These are phyloP conservation scores for Lasiosphaeris hirsuta DNA, from an alignment of 495 filamentous ascomycete species.

Conservation along the genomic window DNA sequence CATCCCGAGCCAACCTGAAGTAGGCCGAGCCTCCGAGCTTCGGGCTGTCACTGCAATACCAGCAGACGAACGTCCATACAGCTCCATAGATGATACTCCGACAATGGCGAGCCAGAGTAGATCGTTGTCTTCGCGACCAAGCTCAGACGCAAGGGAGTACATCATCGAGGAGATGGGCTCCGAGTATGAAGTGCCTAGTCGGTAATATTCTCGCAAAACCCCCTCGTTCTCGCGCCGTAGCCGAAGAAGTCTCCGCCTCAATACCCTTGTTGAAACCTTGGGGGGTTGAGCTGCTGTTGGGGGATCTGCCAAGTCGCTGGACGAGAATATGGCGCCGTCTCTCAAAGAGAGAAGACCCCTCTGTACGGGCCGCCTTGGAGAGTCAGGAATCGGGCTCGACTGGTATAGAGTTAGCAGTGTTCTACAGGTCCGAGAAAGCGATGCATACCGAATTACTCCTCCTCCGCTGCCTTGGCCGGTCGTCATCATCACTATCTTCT, in stretches of 20 bases:
- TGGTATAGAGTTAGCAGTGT: conserved; percentile 39
- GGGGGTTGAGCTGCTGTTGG: conserved; percentile 57
- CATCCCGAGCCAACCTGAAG: conserved; percentile 72
- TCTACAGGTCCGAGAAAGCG: neutral
- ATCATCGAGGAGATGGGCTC: conserved; percentile 92
- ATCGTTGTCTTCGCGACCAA: conserved; percentile 95
- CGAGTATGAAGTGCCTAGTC: conserved; percentile 81
- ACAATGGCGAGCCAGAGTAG: conserved; percentile 92
- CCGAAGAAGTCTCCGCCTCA: conserved; percentile 69
- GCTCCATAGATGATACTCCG: conserved; percentile 84
- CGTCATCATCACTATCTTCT: conserved; percentile 65
- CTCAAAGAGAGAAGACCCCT: conserved; percentile 47
- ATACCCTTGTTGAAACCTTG: conserved; percentile 61
- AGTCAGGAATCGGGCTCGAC: conserved; percentile 56
- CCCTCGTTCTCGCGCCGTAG: conserved; percentile 73
- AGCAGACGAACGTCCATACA: conserved; percentile 80
- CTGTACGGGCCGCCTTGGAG: conserved; percentile 47
- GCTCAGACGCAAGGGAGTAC: conserved; percentile 90
- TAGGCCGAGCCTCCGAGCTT: conserved; percentile 48
- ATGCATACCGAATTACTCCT: conserved; percentile 78
- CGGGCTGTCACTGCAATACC: conserved; percentile 72
- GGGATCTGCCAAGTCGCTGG: conserved; percentile 41
- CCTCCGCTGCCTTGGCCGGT: conserved; percentile 70
- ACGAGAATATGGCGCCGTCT: conserved; percentile 37
- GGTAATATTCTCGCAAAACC: conserved; percentile 75